These are phyloP conservation scores for Neofusicoccum laricinum DNA, from an alignment of 2,329 filamentous ascomycete species.

Conservation along the genomic window DNA sequence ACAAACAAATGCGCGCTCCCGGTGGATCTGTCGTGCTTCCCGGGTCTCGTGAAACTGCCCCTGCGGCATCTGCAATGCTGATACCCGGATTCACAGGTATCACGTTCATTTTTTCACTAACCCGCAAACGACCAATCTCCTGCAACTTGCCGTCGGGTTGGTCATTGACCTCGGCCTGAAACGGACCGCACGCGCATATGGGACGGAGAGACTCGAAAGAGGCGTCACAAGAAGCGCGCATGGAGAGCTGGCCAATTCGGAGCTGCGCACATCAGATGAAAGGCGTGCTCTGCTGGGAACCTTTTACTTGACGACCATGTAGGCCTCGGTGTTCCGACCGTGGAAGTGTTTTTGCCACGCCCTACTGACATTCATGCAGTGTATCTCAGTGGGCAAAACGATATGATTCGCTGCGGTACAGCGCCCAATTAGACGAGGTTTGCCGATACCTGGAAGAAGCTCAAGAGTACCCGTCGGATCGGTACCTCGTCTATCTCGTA, in stretches of 20 bases:
- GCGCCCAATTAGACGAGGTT: slow-evolving; percentile 10
- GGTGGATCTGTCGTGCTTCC: background rate
- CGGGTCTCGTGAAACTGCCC: slow-evolving; percentile 5
- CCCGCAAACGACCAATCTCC: slow-evolving; percentile 35
- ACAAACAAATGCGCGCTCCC: background rate
- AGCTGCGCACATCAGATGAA: slow-evolving; percentile 35
- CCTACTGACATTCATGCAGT: background rate
- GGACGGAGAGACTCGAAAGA: background rate
- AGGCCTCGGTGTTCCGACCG: slow-evolving; percentile 7
- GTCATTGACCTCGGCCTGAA: slow-evolving; percentile 41
- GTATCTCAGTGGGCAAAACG: slow-evolving; percentile 12
- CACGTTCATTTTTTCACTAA: slow-evolving; percentile 42
- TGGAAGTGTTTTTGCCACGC: background rate
- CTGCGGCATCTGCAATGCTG: slow-evolving; percentile 9
- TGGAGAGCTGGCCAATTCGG: slow-evolving; percentile 24
- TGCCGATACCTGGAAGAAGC: slow-evolving; percentile 14
- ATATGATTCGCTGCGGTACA: slow-evolving; percentile 16
- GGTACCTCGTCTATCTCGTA: slow-evolving; percentile 17
- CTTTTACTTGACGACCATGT: slow-evolving; percentile 40
- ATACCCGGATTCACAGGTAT: slow-evolving; percentile 28
- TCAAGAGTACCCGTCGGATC: slow-evolving; percentile 15
- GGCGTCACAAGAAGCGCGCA: slow-evolving; percentile 13
- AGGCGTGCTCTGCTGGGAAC: slow-evolving; percentile 42
- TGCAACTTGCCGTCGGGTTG: slow-evolving; percentile 41
- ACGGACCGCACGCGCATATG: slow-evolving; percentile 24